These are phyloP conservation scores for Cadophora gregata DNA, from an alignment of 2,329 filamentous ascomycete genomes.

Conservation along the genomic window DNA sequence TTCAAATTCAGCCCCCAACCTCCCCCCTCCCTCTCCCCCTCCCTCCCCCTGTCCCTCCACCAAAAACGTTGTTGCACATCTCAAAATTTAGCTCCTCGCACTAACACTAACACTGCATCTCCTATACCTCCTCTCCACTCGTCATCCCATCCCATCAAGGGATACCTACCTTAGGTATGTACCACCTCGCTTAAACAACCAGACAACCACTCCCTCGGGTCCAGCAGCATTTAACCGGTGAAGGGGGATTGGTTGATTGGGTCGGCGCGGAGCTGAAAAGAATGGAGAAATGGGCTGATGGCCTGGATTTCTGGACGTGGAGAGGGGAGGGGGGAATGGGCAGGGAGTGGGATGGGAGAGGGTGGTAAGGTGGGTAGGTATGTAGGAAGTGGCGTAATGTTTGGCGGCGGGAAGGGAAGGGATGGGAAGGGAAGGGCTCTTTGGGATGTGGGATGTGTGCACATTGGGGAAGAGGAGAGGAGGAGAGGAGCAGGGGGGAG, in stretches of 20 bases:
- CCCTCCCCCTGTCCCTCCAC: too few species aligned
- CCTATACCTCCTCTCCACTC: background rate
- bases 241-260: background rate
- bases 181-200: background rate
- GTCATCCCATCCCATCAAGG: too few species aligned
- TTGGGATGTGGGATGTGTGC: too few species aligned
- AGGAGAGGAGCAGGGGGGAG: too few species aligned
- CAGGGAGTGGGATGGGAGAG: background rate
- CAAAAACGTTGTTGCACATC: constrained; percentile 1
- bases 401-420: too few species aligned
- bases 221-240: background rate
- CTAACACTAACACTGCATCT: background rate
- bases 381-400: too few species aligned
- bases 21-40: too few species aligned
- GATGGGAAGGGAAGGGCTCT: too few species aligned
- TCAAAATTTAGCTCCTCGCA: constrained; percentile 9
- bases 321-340: too few species aligned
- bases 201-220: background rate
- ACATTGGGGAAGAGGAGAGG: too few species aligned
- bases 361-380: too few species aligned
- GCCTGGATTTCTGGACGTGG: background rate
- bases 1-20: background rate
- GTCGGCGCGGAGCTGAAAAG: background rate
- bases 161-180: too few species aligned
- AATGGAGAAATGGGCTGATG: background rate